Percentiles rank a stretch among this genome's conserved stretches.
These are phyloP conservation scores for Phytophthora aleatoria DNA, from an alignment of 352 stramenopile species.

Conservation along the genomic window DNA sequence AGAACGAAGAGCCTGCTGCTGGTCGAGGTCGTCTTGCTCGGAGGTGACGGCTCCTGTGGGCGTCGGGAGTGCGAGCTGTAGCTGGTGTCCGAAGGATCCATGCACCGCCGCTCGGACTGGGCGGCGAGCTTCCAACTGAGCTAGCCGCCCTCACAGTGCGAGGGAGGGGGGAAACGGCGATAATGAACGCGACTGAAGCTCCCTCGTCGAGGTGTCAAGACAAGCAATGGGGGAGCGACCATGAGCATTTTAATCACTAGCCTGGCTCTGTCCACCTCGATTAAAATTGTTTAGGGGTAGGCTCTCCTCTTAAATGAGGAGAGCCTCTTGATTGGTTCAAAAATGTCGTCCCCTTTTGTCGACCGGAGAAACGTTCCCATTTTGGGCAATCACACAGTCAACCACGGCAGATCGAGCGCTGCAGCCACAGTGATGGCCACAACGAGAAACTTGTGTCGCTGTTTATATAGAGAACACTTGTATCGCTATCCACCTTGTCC, in stretches of 20 bases:
- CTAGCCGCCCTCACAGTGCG: constrained; percentile 17
- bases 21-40: constrained; percentile 25
- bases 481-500: background rate
- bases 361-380: too few relatives aligned
- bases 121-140: constrained; percentile 30
- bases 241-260: constrained; percentile 26
- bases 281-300: constrained; percentile 21
- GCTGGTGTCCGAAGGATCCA: constrained; percentile 20
- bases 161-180: constrained; percentile 7
- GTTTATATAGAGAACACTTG: too few relatives aligned
- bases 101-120: constrained; percentile 23
- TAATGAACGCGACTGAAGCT: constrained; percentile 9
- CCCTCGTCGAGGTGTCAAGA: constrained; percentile 4
- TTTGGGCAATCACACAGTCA: too few relatives aligned
- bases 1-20: constrained; percentile 24
- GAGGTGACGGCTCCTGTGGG: constrained; percentile 4
- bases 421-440: too few relatives aligned
- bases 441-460: too few relatives aligned
- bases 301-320: background rate
- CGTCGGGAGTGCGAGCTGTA: constrained; percentile 20
- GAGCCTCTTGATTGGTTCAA: background rate
- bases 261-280: constrained; percentile 13
- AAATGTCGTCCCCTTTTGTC: too few relatives aligned
- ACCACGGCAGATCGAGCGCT: too few relatives aligned
- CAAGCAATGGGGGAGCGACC: constrained; percentile 5